Percentiles rank a stretch among this genome's conserved stretches.
Conservation (phyloP, 2,329 filamentous ascomycete genomes). For the Botryotinia calthae region DNA sequence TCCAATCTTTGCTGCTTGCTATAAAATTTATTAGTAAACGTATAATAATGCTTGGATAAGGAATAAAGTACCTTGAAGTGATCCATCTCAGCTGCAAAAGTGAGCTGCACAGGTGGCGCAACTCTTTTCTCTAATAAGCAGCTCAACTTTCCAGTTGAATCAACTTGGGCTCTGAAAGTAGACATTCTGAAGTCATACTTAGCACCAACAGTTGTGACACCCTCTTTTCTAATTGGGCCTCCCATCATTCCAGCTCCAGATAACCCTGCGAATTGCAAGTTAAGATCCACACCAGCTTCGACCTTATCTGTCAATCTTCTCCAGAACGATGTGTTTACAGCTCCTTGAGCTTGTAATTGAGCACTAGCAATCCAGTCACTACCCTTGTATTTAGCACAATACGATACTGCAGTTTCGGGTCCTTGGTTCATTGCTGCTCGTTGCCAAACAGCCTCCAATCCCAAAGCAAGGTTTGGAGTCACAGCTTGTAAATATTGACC, state of each 20-base stretch:
- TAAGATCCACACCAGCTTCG: conserved; percentile 93
- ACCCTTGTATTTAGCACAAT: conserved; percentile 87
- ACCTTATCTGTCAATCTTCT: conserved; percentile 88
- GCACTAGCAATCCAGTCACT: conserved; percentile 90
- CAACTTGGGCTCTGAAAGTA: conserved; percentile 92
- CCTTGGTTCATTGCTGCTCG: conserved; percentile 77
- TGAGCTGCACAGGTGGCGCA: conserved; percentile 86
- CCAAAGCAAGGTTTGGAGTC: conserved; percentile 81
- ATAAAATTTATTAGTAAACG: conserved; percentile 36
- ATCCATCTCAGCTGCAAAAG: conserved; percentile 95
- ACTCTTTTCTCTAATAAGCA: conserved; percentile 95
- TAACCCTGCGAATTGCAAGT: conserved; percentile 72
- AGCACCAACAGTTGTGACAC: conserved; percentile 84
- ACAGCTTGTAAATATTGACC: conserved; percentile 93
- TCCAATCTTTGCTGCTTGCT: conserved; percentile 95
- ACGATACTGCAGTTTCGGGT: conserved; percentile 88
- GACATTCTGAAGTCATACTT: conserved; percentile 98
- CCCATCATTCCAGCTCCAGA: conserved; percentile 69
- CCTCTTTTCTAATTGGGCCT: conserved; percentile 74
- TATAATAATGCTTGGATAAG: not conserved
- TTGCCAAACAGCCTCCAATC: conserved; percentile 93
- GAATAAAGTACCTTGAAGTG: conserved; percentile 76
- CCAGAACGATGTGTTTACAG: conserved; percentile 92
- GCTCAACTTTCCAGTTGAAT: conserved; percentile 90
- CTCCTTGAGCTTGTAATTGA: conserved; percentile 78